These are phyloP conservation scores for Tylopilus orsonianus DNA, from an alignment of 1,284 basidiomycete species.

Conservation along the genomic window DNA sequence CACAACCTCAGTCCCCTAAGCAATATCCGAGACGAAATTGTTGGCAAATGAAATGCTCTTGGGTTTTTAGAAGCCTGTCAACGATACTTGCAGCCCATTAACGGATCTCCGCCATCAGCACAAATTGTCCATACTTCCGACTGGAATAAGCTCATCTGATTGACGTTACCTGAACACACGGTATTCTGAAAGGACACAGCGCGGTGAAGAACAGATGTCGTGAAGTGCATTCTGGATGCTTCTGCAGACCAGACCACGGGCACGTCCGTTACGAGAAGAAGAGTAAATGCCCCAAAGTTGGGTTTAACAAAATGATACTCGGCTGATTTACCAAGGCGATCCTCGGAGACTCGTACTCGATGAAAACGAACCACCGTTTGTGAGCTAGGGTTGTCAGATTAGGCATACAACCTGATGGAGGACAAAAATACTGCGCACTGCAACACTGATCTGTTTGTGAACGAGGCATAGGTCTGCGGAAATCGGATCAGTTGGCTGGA, in stretches of 20 bases:
- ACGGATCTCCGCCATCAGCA: neutral
- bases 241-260: slow-evolving; percentile 5
- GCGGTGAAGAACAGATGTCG: neutral
- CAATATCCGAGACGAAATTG: slow-evolving; percentile 2
- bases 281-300: slow-evolving; percentile 1
- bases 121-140: neutral
- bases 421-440: slow-evolving; percentile 44
- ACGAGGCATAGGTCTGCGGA: slow-evolving; percentile 50
- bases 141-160: neutral
- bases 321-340: slow-evolving; percentile 47
- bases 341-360: slow-evolving; percentile 40
- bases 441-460: slow-evolving; percentile 59
- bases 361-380: slow-evolving; percentile 43
- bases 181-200: neutral
- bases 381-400: slow-evolving; percentile 35
- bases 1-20: neutral
- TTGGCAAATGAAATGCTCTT: slow-evolving; percentile 7
- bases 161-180: neutral
- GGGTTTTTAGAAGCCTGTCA: slow-evolving; percentile 7
- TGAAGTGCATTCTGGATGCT: slow-evolving; percentile 9
- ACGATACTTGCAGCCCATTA: neutral
- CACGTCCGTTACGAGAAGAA: slow-evolving; percentile 14
- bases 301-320: slow-evolving; percentile 1
- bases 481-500: slow-evolving; percentile 37
- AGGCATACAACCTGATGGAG: slow-evolving; percentile 2